Conservation (phyloP, 345 rosid genomes). For the Eucalyptus pauciflora region DNA sequence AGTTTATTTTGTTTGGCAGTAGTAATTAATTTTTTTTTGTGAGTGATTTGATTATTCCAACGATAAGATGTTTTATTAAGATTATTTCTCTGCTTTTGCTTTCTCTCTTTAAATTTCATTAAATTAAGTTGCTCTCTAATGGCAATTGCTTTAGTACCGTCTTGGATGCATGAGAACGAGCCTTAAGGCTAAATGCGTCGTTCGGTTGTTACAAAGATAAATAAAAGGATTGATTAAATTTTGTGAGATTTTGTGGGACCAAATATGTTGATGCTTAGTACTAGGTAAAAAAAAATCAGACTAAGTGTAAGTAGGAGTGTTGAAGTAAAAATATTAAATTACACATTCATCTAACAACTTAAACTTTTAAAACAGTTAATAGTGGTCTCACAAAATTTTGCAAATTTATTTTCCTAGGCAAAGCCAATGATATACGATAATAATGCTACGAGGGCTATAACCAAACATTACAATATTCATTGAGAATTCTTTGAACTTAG, state of each 20-base stretch:
- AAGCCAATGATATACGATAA: neutral
- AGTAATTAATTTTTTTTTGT: neutral
- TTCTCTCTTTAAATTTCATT: neutral
- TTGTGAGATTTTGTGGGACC: too few relatives aligned
- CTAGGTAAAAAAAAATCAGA: too few relatives aligned
- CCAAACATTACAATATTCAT: neutral
- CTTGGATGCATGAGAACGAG: neutral
- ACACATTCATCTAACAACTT: too few relatives aligned
- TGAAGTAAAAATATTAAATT: too few relatives aligned
- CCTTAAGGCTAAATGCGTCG: neutral
- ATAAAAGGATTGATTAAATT: too few relatives aligned
- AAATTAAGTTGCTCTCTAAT: neutral
- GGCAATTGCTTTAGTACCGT: neutral
- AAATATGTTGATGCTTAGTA: too few relatives aligned
- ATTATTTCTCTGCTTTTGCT: neutral
- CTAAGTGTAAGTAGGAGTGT: too few relatives aligned
- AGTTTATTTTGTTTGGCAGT: neutral
- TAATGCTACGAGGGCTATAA: neutral
- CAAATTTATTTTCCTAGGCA: neutral
- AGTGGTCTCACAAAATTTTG: too few relatives aligned
- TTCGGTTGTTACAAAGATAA: neutral
- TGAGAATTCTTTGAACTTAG: neutral
- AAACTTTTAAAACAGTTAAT: fast-evolving
- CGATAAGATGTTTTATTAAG: neutral
- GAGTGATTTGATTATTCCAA: neutral